Base-by-base conservation (phyloP, 441 rosid genomes). In the Corymbia calophylla region DNA sequence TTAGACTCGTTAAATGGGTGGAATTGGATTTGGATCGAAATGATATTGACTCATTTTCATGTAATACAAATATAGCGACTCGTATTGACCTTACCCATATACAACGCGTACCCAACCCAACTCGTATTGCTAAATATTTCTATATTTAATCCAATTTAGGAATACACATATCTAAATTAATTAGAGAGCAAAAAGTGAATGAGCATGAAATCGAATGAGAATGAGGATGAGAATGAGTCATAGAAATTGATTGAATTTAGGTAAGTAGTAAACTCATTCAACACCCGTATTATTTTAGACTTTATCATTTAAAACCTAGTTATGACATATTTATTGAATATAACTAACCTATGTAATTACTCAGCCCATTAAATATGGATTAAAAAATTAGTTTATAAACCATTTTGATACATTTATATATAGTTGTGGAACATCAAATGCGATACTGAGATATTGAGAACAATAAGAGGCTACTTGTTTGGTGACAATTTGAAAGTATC, bases 401-500 rank as follows among this genome's bases (percentile, higher is more conserved):
- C 44, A 39, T 39, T 39, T 4, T 39, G 44, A 39, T 39, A 39
- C 6, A 5, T 39, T 39, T 39, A 39, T 39, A 39, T 5, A 39
- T 39, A 39, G 44, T 39, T 5, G 44, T 5, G 5, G 44, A 5
- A 39, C 44, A 39, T 39, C 44, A 8, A 62, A 62, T 18, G 0
- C 6, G 18, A 29, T 6, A 15, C 2, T 14, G 15, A 62, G 4
- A 6, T 5, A 14, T 13, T 3, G 4, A 29, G 4, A 29, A 10
- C 8, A 8, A 62, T 16, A 6, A 13, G 10, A 2, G 9, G 6
- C 17, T 3, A 14, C 2, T 5, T 8, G 39, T n/a, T 2, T n/a
- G 4, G 73, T 5, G 8, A n/a, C 0, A 1, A 0, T n/a, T 64
- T 15, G 17, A 5, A 15, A n/a, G 32, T 15, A 62, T 29, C 0